Conservation (phyloP, 257 asterid genomes). For the Solanum paucissectum region DNA sequence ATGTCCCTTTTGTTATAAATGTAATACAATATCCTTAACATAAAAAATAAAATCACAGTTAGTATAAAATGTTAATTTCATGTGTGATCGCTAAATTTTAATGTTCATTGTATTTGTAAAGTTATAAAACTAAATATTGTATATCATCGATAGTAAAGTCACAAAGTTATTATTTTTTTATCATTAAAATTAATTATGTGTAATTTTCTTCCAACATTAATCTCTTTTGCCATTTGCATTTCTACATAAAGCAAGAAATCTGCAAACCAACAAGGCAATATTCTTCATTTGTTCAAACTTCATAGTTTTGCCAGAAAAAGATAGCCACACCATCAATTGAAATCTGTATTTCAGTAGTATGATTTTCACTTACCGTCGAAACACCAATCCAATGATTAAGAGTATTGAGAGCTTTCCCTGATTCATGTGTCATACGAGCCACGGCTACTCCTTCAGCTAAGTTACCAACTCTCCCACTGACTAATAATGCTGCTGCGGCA, state of each 20-base stretch:
- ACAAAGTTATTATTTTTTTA: too few species aligned
- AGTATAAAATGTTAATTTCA: not conserved
- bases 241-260: not conserved
- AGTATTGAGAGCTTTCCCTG: constrained; percentile 36
- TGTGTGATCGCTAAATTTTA: too few species aligned
- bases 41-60: too few species aligned
- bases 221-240: not conserved
- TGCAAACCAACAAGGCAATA: not conserved
- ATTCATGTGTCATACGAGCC: constrained; percentile 34
- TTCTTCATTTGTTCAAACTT: not conserved
- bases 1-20: too few species aligned
- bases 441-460: constrained; percentile 36
- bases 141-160: too few species aligned
- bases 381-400: constrained; percentile 27
- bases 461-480: constrained; percentile 22
- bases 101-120: not conserved
- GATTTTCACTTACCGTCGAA: constrained; percentile 17
- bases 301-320: not conserved
- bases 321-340: not conserved
- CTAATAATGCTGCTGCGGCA: constrained; percentile 45
- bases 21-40: too few species aligned
- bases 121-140: too few species aligned
- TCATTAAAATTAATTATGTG: too few species aligned
- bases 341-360: not conserved
- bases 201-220: too few species aligned